Evolutionary conservation across 768 basidiomycete species (phyloP).

Genomic region (Strobilomyces echinocephalus): DNA sequence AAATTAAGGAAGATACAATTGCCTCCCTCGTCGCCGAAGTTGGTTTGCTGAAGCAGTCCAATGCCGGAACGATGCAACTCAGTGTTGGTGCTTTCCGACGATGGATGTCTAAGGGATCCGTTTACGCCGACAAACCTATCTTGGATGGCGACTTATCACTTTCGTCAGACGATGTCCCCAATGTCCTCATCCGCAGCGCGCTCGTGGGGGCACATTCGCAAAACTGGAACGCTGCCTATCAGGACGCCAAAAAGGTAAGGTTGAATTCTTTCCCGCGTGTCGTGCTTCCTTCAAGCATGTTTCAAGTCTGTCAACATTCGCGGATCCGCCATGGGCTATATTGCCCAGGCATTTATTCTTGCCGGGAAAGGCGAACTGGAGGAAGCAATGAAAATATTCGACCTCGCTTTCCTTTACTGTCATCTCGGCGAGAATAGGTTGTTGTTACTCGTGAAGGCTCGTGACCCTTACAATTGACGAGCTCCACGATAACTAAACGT

Average conservation of each 20-base stretch:
- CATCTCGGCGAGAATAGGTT: background rate
- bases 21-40: background rate
- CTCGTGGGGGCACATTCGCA: background rate
- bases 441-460: background rate
- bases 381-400: background rate
- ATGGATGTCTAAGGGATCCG: background rate
- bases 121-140: background rate
- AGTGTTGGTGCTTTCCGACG: background rate
- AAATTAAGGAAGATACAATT: background rate
- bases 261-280: background rate
- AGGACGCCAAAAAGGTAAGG: background rate
- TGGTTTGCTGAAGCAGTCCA: background rate
- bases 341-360: background rate
- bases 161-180: background rate
- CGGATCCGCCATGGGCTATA: background rate
- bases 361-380: background rate
- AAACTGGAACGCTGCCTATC: background rate
- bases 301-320: background rate
- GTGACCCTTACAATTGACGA: too few species aligned
- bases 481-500: background rate
- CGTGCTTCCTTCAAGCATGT: background rate
- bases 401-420: background rate
- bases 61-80: background rate
- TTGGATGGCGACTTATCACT: background rate
- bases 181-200: background rate